These are phyloP conservation scores for Crotalaria pallida DNA, from an alignment of 306 rosid species.

Conservation along the genomic window DNA sequence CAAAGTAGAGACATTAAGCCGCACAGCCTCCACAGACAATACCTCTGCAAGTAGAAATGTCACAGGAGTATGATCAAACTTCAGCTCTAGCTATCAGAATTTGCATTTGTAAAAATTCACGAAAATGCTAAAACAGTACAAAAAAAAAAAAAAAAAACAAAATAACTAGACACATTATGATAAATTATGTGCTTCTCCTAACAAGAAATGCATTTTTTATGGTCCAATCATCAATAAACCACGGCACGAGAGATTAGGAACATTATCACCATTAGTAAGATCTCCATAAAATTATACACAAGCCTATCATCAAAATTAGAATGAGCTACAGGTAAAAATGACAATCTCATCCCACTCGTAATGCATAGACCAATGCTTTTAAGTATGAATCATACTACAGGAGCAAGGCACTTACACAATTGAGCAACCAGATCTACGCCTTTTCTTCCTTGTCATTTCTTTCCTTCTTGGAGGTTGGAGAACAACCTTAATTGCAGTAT, in stretches of 20 bases:
- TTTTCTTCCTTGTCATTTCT: slow-evolving; percentile 70
- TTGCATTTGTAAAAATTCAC: slow-evolving; percentile 3
- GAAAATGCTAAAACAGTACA: background rate
- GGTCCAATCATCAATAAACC: background rate
- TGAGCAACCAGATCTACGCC: slow-evolving; percentile 67
- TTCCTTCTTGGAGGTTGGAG: slow-evolving; percentile 95
- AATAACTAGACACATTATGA: background rate
- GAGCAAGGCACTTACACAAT: slow-evolving; percentile 60
- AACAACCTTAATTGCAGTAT: slow-evolving; percentile 95
- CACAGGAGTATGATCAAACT: background rate
- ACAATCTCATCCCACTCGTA: background rate
- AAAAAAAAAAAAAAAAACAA: too few relatives aligned
- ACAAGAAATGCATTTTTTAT: too few relatives aligned
- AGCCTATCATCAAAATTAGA: background rate
- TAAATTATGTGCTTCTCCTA: background rate
- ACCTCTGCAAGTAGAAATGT: slow-evolving; percentile 40
- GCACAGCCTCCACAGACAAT: slow-evolving; percentile 79
- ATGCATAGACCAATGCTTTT: background rate
- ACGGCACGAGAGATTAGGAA: background rate
- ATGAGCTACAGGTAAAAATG: background rate
- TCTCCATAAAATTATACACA: background rate
- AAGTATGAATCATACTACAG: background rate
- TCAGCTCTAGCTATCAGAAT: background rate
- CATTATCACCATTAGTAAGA: background rate
- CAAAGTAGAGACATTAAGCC: slow-evolving; percentile 32